phyloP scores from a whole-genome alignment of 352 stramenopile genomes.

The Phytophthora sp. region DNA sequence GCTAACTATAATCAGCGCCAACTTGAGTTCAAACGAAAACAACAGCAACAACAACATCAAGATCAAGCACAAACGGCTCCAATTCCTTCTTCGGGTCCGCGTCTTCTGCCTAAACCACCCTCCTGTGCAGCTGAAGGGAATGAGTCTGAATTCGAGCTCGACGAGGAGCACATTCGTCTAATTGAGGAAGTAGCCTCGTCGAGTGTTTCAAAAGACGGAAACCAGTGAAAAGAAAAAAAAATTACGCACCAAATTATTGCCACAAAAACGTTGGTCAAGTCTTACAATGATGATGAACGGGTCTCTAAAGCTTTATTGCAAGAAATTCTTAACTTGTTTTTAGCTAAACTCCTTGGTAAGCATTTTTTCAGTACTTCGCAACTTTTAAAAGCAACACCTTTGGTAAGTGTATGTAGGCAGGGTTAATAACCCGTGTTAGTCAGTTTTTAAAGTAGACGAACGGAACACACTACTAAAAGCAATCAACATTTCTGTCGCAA shows the following conservation, averaged over 20 bases:
- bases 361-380: no score
- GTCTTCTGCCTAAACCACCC: conserved; percentile 1
- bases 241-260: conserved; percentile 4
- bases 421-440: no score
- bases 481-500: no score
- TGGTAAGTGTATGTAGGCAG: no score
- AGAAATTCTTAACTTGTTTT: no score
- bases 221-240: not conserved
- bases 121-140: not conserved
- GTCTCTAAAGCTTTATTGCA: no score
- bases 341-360: no score
- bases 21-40: conserved; percentile 10
- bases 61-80: not conserved
- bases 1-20: conserved; percentile 34
- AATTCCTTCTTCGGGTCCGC: not conserved
- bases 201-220: not conserved
- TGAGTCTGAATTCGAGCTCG: conserved; percentile 13
- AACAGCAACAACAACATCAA: not conserved
- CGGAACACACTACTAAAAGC: no score
- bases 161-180: conserved; percentile 21
- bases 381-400: no score
- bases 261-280: not conserved
- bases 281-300: no score
- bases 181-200: conserved; percentile 21
- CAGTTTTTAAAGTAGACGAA: no score